Base-by-base conservation (phyloP, 2,329 filamentous ascomycete genomes). In the Penicillium sp. region DNA sequence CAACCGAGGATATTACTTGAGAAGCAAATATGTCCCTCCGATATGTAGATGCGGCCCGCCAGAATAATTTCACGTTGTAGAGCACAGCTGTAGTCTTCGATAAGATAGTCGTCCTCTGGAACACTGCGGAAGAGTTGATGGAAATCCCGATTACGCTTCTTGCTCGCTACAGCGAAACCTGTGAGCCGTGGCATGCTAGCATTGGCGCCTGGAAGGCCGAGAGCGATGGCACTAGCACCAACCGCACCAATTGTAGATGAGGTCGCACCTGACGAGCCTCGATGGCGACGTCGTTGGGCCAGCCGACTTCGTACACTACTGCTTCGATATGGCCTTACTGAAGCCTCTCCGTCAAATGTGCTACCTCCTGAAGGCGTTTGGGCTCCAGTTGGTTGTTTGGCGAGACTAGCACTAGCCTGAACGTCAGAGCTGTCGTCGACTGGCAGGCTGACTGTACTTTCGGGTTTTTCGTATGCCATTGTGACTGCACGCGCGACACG, bases 1-100 rank as follows among this genome's bases (percentile, higher is more conserved):
- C 95, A 99, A 58, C 95, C 95, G 51, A 99, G 86, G 67, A 99
- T 99, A 75, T 99, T 99, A 82, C 95, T 98, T 72, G 93, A 97
- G 79, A 99, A 99, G 81, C 95, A 99, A 51, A 99, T 88, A 74
- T 99, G 94, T 11, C 94, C 93, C 79, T 99, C 95, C 0, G 95
- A 98, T 47, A 99, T 92, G 73, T 99, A 99, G 15, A 99, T 85
- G 46, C 95, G 87, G 6, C 95, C 95, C 69, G 97, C 95, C 7
- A 96, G 88, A 41, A 99, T 86, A 64, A 99, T 99, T 74, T 99
- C 96, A 67, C 93, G 88, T 77, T 99, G 95, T 62, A 99, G 78
- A 4, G 95, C 95, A 75, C 95, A 97, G 76, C 95, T 97, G 77
- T 98, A 99, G 76, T 99, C 95, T 74, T 99, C 95, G 67, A 99